Base-by-base conservation (phyloP, 1,139 yeast genomes). In the Taiozyma sp. region DNA sequence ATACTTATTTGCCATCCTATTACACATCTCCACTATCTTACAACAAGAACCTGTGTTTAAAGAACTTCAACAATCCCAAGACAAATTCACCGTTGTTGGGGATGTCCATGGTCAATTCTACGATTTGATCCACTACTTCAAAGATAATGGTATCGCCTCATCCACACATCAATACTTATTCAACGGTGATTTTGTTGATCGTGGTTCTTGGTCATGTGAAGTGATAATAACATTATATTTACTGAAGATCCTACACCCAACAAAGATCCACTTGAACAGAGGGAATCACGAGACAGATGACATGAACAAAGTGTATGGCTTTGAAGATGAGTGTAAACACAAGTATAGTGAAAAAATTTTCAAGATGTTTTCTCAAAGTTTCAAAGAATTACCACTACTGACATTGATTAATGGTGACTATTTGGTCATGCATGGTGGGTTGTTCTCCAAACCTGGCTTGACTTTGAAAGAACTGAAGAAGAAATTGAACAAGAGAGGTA, bases 131-230 rank as follows among this genome's bases (percentile, higher is more conserved):
- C 87, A 92, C 66, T 77, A 93, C 49, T 93, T 93, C 68, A 68
- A 77, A 44, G 75, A 68, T 46, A 91, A 83, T 64, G 99, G 99
- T 8, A 68, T 71, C 54, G 85, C 83, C 24, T 80, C 84, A 3
- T 68, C 75, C 1, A 74, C 76, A n/a, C 97, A 92, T 68, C 77
- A 83, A 19, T 93, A 88, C 66, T 71, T 93, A 51, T 92, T 93
- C 73, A 93, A 93, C 65, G 99, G 99, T 47, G 99, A 95, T 70
- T 93, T 93, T 70, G 99, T 93, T 6, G 99, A 93, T 66, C 79
- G 99, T 65, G 99, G 99, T 2, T 88, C 96, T 8, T 93, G 99
- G 98, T 90, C 97, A 5, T 88, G 96, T 65, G 99, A 93, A 67
- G 96, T 93, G 49, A 97, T 97, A 1, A 73, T 95, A 48, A 75